These are phyloP conservation scores for Hansenula sp. DNA, from an alignment of 1,139 yeast genomes.

Conservation along the genomic window DNA sequence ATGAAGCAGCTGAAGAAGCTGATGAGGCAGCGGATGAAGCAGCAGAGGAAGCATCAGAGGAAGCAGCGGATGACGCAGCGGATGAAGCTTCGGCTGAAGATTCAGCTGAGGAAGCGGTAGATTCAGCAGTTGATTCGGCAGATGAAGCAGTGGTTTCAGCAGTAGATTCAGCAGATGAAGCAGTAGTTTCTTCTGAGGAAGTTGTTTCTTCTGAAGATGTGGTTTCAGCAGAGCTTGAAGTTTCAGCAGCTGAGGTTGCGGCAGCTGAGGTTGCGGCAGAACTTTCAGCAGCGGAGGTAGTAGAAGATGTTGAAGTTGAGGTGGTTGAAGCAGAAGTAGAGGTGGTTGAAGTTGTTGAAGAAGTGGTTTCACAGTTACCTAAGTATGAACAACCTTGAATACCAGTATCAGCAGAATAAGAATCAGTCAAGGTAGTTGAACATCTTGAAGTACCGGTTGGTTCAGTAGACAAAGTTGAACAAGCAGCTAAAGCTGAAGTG, in stretches of 20 bases:
- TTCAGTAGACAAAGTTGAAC: conserved; percentile 14
- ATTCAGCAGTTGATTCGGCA: neutral
- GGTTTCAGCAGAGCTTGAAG: conserved; percentile 4
- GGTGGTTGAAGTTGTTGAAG: neutral
- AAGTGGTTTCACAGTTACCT: conserved; percentile 7
- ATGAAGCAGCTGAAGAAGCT: no score
- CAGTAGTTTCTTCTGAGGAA: neutral
- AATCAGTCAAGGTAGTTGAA: conserved; percentile 12
- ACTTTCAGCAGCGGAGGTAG: conserved; percentile 8
- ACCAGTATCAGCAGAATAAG: conserved; percentile 5
- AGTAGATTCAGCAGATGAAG: neutral
- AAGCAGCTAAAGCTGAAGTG: conserved; percentile 18
- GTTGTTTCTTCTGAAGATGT: conserved; percentile 14
- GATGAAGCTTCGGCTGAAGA: no score
- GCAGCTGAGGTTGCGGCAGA: conserved; percentile 15
- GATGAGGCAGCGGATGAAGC: neutral
- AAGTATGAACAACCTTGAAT: conserved; percentile 4
- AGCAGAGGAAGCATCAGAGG: neutral
- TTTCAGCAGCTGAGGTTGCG: conserved; percentile 9
- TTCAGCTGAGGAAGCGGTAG: no score
- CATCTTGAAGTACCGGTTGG: conserved; percentile 21
- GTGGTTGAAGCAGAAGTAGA: conserved; percentile 4
- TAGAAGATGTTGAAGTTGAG: conserved; percentile 7
- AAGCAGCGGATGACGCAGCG: no score
- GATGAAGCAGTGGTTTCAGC: no score